Evolutionary conservation across 2,329 filamentous ascomycete species (phyloP).

Genomic region (Helotiales sp.): DNA sequence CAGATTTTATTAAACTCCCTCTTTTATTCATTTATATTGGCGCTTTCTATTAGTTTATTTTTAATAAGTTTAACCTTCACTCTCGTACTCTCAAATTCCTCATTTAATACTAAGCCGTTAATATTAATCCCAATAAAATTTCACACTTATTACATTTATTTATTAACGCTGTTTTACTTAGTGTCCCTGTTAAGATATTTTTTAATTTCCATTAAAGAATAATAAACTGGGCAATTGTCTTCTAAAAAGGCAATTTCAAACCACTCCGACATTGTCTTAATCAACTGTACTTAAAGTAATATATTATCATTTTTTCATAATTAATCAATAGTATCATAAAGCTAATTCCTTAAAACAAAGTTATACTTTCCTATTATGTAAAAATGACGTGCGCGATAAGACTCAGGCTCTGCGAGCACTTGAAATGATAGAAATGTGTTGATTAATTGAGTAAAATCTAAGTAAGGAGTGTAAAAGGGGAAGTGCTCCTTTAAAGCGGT

Average conservation of each 20-base stretch:
- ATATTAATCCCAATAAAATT: conserved; percentile 31
- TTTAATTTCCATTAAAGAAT: conserved; percentile 26
- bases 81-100: conserved; percentile 30
- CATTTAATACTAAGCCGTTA: conserved; percentile 28
- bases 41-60: conserved; percentile 28
- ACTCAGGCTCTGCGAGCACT: too few species aligned
- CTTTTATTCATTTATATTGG: conserved; percentile 29
- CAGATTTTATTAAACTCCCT: conserved; percentile 27
- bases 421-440: too few species aligned
- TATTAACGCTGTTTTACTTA: conserved; percentile 29
- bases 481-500: too few species aligned
- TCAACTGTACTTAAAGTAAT: conserved; percentile 32
- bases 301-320: conserved; percentile 35
- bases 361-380: conserved; percentile 27
- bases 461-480: too few species aligned
- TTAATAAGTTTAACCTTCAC: conserved; percentile 27
- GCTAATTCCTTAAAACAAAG: conserved; percentile 29
- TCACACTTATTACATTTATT: conserved; percentile 30
- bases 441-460: too few species aligned
- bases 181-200: conserved; percentile 28
- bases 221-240: conserved; percentile 23
- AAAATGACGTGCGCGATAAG: too few species aligned
- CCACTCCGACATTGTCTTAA: conserved; percentile 28
- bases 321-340: conserved; percentile 27
- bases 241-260: conserved; percentile 26